Evolutionary conservation across 176 grass and related monocot species (phyloP).

Genomic region (Cymbopogon citratus): DNA sequence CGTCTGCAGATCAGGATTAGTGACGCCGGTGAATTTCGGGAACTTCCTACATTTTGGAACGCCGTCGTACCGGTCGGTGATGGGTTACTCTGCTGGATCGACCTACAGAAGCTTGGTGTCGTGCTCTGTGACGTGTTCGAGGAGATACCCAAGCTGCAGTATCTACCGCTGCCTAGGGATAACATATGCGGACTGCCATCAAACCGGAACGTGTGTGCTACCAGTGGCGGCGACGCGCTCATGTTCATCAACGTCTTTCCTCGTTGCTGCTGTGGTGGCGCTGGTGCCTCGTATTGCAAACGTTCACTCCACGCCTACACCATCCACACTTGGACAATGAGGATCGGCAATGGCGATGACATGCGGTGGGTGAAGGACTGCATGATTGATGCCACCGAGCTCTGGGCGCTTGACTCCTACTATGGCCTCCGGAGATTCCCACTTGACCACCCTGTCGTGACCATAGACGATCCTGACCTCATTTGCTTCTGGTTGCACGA

Average conservation of each 20-base stretch:
- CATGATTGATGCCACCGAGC: neutral
- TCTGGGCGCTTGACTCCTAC: neutral
- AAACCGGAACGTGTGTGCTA: neutral
- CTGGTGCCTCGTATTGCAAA: neutral
- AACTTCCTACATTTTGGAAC: too few relatives aligned
- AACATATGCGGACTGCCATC: too few relatives aligned
- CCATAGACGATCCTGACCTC: neutral
- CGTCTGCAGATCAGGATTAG: neutral
- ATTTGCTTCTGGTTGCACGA: neutral
- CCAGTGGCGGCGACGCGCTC: neutral
- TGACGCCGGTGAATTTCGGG: neutral
- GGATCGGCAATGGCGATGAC: neutral
- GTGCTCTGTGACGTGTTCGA: too few relatives aligned
- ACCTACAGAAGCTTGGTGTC: too few relatives aligned
- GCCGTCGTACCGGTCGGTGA: neutral
- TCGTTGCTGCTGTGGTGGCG: neutral
- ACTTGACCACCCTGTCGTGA: neutral
- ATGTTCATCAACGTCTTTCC: neutral
- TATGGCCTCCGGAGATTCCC: neutral
- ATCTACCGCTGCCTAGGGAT: too few relatives aligned
- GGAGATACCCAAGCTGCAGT: neutral
- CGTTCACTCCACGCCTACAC: neutral
- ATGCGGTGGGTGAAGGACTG: neutral
- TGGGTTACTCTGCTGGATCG: neutral
- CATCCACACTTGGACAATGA: neutral